These are phyloP conservation scores for Talaromyces funiculosus DNA, from an alignment of 2,329 filamentous ascomycete species.

Conservation along the genomic window DNA sequence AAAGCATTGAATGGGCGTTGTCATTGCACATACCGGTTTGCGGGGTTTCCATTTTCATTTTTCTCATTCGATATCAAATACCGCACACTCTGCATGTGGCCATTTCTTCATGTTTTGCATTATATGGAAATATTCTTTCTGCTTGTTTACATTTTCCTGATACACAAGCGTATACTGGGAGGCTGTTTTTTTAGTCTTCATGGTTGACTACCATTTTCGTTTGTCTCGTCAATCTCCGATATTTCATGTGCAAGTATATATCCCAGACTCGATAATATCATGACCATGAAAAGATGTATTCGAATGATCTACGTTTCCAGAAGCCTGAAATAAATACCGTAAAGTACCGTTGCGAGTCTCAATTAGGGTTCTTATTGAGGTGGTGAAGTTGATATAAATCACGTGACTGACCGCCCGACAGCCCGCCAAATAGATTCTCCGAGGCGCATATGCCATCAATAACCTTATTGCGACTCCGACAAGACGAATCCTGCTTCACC, in stretches of 20 bases:
- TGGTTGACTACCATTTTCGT: not conserved
- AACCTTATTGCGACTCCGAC: not conserved
- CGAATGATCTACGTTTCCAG: not conserved
- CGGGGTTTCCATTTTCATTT: conserved; percentile 11
- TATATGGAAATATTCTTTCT: not conserved
- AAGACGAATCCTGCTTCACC: not conserved
- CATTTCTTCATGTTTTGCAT: conserved; percentile 10
- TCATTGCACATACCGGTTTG: conserved; percentile 5
- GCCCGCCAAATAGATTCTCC: not conserved
- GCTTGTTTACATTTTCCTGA: conserved; percentile 6
- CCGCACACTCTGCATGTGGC: conserved; percentile 15
- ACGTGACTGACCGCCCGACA: conserved; percentile 6
- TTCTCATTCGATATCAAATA: conserved; percentile 11
- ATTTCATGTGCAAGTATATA: not conserved
- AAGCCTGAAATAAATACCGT: not conserved
- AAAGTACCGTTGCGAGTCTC: not conserved
- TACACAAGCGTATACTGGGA: conserved; percentile 12
- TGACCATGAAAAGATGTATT: not conserved
- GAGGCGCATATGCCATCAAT: not conserved
- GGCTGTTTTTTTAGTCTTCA: conserved; percentile 6
- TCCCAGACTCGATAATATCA: not conserved
- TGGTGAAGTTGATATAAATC: not conserved
- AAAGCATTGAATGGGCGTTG: conserved; percentile 15
- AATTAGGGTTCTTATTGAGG: not conserved
- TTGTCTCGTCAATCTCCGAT: not conserved